Evolutionary conservation across 176 grass and related monocot genomes (phyloP).

Genomic region (Lolium perenne): DNA sequence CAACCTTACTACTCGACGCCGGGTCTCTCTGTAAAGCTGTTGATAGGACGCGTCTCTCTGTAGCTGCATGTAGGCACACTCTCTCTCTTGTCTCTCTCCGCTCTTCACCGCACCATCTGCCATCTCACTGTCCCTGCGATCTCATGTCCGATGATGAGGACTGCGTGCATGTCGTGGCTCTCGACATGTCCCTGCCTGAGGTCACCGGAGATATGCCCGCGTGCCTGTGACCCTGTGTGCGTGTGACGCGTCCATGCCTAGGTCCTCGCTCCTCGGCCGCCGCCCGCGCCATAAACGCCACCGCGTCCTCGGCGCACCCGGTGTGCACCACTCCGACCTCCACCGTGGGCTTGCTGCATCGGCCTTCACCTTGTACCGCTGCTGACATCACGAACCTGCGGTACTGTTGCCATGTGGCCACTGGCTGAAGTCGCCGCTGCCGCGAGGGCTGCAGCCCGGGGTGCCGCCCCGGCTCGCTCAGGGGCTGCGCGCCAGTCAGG

Average conservation of each 20-base stretch:
- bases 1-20: too few relatives aligned
- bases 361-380: constrained; percentile 70
- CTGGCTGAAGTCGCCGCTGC: constrained; percentile 76
- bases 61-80: too few relatives aligned
- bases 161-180: too few relatives aligned
- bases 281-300: constrained; percentile 76
- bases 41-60: too few relatives aligned
- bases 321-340: constrained; percentile 76
- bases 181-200: too few relatives aligned
- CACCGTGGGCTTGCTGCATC: neutral
- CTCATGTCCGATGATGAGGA: too few relatives aligned
- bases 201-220: too few relatives aligned
- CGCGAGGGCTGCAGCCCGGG: constrained; percentile 82
- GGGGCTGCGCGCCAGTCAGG: constrained; percentile 64
- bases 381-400: constrained; percentile 90
- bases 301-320: constrained; percentile 87
- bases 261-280: constrained; percentile 93
- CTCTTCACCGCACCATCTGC: too few relatives aligned
- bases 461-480: constrained; percentile 53
- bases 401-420: constrained; percentile 73
- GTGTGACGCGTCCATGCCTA: constrained; percentile 82
- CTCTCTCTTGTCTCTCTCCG: too few relatives aligned
- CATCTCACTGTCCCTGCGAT: too few relatives aligned
- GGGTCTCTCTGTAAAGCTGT: too few relatives aligned
- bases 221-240: too few relatives aligned